Conservation (phyloP, 768 basidiomycete genomes). For the Lentinus brumalis region DNA sequence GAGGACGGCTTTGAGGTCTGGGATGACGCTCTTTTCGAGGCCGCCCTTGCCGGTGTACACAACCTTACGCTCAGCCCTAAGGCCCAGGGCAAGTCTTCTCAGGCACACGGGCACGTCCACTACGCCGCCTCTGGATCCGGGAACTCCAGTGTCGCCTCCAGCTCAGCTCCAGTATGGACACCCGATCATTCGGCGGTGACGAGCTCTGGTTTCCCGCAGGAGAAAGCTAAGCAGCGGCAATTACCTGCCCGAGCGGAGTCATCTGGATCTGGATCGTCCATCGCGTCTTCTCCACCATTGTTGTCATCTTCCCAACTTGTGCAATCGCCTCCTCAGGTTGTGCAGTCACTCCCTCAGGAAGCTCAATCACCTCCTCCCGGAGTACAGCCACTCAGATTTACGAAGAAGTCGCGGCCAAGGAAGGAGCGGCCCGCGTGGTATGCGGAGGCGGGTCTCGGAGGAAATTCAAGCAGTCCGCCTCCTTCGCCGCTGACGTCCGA, state of each 20-base stretch:
- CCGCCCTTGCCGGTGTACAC: constrained; percentile 30
- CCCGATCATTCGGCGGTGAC: background rate
- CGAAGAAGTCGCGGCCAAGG: constrained; percentile 29
- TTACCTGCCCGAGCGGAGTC: background rate
- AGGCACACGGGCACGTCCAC: background rate
- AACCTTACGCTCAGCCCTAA: background rate
- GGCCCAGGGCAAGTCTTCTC: background rate
- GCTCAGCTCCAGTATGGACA: background rate
- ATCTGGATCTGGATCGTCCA: background rate
- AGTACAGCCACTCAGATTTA: constrained; percentile 39
- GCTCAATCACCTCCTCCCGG: background rate
- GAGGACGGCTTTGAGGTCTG: constrained; percentile 50
- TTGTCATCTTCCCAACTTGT: background rate
- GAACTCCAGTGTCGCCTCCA: background rate
- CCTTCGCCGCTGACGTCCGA: background rate
- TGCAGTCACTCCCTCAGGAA: too few species aligned
- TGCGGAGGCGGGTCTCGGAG: constrained; percentile 30
- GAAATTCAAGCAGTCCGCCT: background rate
- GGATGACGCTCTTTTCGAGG: constrained; percentile 43
- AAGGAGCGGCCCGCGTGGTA: constrained; percentile 34
- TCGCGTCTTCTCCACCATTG: background rate
- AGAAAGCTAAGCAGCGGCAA: background rate
- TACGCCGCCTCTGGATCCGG: background rate
- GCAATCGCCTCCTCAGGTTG: background rate
- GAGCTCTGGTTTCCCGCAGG: background rate